Base-by-base conservation (phyloP, 1,139 yeast species). In the Suhomyces bokatorum region DNA sequence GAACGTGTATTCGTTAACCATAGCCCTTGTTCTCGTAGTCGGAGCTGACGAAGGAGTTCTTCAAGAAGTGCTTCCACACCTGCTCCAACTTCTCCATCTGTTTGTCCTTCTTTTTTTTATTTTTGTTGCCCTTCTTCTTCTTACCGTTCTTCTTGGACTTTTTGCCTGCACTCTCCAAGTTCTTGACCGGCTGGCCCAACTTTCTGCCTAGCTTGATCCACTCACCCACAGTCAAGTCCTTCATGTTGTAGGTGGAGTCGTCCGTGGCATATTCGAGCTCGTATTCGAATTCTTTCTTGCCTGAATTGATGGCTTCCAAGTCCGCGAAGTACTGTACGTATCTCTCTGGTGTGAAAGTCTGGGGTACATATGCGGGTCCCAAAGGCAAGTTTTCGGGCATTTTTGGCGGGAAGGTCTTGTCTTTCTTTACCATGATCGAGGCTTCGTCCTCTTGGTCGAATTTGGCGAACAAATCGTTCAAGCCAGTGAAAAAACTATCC, bases 291-390 rank as follows among this genome's bases (percentile, higher is more conserved):
- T 71, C 60, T 52, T 75, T 71, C 20, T 69, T 56, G 1, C 80
- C 79, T 3, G 62, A 52, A 52, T 83, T 78, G 43, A 82, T 75
- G 6, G 62, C 54, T 27, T 74, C 68, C 51, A 87, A 70, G 60
- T 88, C 88, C 11, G 83, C 77, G 59, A 70, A 87, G 60, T 83
- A 87, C 59, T 87, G 95, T 1, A 81, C 81, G 60, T 84, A 88
- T 48, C 80, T 70, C 40, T 77, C 75, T 0, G 96, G 96, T 0
- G 93, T 75, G 53, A 85, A 86, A 13, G 81, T 61, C 64, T 87
- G 95, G 1, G 82, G 79, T 2, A 69, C 65, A 59, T 84, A 87
- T 0, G 84, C 96, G 1, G 96, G 96, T 0, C 96, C 96, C 31
- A 83, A 61, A 3, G 78, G 73, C 16, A 68, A 52, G 20, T 67